These are phyloP conservation scores for Agrocybe chaxingu DNA, from an alignment of 768 basidiomycete species.

Conservation along the genomic window DNA sequence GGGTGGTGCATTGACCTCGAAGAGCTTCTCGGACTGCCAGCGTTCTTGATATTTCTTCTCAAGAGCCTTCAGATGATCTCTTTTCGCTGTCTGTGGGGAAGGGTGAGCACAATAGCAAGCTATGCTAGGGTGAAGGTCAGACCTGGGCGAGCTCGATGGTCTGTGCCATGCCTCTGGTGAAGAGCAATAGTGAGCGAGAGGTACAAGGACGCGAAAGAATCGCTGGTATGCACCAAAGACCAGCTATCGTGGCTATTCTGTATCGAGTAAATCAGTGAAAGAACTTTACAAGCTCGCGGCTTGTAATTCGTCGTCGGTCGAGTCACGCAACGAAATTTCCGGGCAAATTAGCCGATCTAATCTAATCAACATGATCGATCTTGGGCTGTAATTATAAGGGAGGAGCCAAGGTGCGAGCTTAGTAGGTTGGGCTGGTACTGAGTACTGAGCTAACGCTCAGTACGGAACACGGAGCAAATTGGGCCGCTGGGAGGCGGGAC, in stretches of 20 bases:
- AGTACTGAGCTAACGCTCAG: no score
- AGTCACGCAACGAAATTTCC: constrained; percentile 11
- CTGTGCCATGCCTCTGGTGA: constrained; percentile 43
- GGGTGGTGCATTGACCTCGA: constrained; percentile 83
- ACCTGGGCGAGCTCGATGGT: constrained; percentile 68
- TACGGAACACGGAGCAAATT: no score
- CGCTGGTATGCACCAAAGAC: constrained; percentile 21
- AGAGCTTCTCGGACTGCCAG: constrained; percentile 77
- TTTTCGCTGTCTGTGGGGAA: constrained; percentile 78
- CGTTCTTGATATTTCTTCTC: constrained; percentile 82
- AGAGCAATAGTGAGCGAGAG: constrained; percentile 22
- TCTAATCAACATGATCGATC: neutral
- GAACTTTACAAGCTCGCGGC: constrained; percentile 1
- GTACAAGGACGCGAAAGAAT: constrained; percentile 35
- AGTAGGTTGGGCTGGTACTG: no score
- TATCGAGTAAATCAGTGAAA: constrained; percentile 20
- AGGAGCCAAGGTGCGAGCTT: no score
- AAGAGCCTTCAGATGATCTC: constrained; percentile 80
- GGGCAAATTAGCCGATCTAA: constrained; percentile 1
- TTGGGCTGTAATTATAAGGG: neutral
- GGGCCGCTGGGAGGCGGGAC: no score
- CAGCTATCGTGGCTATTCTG: constrained; percentile 23
- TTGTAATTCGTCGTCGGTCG: neutral
- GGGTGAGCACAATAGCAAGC: neutral
- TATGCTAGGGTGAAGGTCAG: constrained; percentile 7